phyloP scores from a whole-genome alignment of 2,329 filamentous ascomycete genomes.

The Macrophomina tecta region DNA sequence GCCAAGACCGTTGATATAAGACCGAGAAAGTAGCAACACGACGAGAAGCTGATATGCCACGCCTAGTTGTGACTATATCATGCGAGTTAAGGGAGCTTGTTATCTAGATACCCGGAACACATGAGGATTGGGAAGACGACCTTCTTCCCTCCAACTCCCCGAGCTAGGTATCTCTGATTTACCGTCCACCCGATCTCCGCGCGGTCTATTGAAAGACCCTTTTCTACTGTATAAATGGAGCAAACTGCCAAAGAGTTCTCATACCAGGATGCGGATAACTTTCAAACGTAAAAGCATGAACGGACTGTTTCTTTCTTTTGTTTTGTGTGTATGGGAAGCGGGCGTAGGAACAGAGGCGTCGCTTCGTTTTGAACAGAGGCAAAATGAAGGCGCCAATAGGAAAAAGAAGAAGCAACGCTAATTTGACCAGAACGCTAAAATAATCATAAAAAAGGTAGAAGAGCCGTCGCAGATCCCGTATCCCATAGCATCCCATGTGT shows the following conservation, averaged over 20 bases:
- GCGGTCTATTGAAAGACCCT: no score
- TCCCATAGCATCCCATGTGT: neutral
- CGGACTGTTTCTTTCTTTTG: neutral
- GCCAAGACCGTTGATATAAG: neutral
- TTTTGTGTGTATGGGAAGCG: neutral
- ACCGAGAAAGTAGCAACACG: no score
- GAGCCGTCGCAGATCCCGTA: neutral
- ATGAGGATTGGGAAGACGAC: neutral
- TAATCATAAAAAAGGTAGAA: neutral
- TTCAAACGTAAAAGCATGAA: neutral
- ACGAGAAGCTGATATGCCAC: no score
- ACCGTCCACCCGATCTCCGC: no score
- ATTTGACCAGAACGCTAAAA: neutral
- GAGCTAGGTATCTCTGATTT: no score
- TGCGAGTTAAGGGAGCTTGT: neutral
- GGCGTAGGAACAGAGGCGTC: neutral
- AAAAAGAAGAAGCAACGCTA: neutral
- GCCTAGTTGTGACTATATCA: no score
- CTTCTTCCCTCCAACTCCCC: neutral
- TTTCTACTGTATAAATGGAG: no score
- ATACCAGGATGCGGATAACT: neutral
- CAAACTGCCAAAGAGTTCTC: neutral
- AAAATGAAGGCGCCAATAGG: neutral
- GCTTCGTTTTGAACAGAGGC: neutral
- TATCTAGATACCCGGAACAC: neutral